Evolutionary conservation across 768 basidiomycete species (phyloP).

Genomic region (Pleurotus pulmonarius): DNA sequence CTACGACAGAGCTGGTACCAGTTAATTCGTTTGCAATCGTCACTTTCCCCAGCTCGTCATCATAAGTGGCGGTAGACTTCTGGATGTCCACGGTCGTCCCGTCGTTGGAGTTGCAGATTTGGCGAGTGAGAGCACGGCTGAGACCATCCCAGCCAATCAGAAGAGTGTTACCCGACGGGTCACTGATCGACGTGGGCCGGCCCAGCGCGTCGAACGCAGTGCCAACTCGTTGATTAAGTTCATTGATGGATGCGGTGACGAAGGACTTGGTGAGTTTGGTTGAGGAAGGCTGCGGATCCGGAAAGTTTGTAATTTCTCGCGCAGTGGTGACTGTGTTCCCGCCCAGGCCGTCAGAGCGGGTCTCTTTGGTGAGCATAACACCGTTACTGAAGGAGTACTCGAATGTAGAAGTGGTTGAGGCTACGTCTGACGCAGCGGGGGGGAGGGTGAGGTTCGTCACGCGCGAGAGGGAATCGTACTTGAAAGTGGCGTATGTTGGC

Average conservation of each 20-base stretch:
- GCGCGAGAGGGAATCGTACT: slow-evolving; percentile 10
- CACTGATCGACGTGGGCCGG: slow-evolving; percentile 1
- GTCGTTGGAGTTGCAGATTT: too few species aligned
- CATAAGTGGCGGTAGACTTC: background rate
- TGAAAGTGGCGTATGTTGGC: slow-evolving; percentile 1
- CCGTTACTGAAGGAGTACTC: background rate
- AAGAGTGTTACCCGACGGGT: slow-evolving; percentile 1
- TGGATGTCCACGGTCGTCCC: background rate
- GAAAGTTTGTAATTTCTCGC: background rate
- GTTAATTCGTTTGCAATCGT: background rate
- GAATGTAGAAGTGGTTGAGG: background rate
- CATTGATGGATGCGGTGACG: background rate
- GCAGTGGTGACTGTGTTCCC: background rate
- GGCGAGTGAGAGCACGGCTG: background rate
- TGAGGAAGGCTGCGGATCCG: slow-evolving; percentile 8
- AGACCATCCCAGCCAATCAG: slow-evolving; percentile 8
- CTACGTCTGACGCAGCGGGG: background rate
- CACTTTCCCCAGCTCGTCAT: background rate
- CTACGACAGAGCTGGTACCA: background rate
- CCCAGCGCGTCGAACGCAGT: slow-evolving; percentile 8
- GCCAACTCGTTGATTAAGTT: background rate
- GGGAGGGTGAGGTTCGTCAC: slow-evolving; percentile 1
- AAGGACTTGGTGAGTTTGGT: slow-evolving; percentile 4
- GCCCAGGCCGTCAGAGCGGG: background rate
- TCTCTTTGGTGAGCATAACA: background rate